A percentile compares a stretch with the other conserved stretches of the same genome.
Evolutionary conservation across 352 stramenopile genomes (phyloP).

Genomic region (Phytopythium kandeliae): DNA sequence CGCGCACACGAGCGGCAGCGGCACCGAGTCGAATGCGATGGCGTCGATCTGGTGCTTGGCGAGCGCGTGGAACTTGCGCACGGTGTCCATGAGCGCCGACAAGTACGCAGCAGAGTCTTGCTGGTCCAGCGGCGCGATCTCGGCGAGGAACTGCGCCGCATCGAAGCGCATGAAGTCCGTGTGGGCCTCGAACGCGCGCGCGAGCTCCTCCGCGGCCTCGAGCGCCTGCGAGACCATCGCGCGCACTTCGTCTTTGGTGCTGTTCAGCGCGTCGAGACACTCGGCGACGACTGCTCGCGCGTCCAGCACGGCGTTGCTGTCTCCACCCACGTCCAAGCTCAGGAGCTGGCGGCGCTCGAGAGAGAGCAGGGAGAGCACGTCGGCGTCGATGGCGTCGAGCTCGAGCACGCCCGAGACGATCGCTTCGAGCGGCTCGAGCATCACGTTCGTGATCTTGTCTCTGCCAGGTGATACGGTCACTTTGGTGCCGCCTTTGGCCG

Average conservation of each 20-base stretch:
- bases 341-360: constrained; percentile 59
- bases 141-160: constrained; percentile 55
- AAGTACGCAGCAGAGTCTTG: constrained; percentile 28
- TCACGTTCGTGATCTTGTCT: constrained; percentile 65
- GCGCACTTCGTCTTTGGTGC: constrained; percentile 49
- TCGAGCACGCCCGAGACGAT: constrained; percentile 72
- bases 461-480: constrained; percentile 58
- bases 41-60: constrained; percentile 42
- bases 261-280: constrained; percentile 36
- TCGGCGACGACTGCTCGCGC: constrained; percentile 31
- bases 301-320: background rate
- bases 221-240: constrained; percentile 60
- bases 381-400: constrained; percentile 82
- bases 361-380: constrained; percentile 87
- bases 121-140: constrained; percentile 36
- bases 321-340: constrained; percentile 31
- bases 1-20: constrained; percentile 80
- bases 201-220: constrained; percentile 54
- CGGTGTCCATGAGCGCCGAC: constrained; percentile 49
- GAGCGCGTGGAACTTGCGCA: constrained; percentile 74
- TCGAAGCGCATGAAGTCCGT: constrained; percentile 85
- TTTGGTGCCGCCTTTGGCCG: constrained; percentile 2
- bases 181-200: constrained; percentile 67
- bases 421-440: constrained; percentile 77
- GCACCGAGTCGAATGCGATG: constrained; percentile 66